Evolutionary conservation across 2,329 filamentous ascomycete genomes (phyloP).

Genomic region (Balansia obtecta): DNA sequence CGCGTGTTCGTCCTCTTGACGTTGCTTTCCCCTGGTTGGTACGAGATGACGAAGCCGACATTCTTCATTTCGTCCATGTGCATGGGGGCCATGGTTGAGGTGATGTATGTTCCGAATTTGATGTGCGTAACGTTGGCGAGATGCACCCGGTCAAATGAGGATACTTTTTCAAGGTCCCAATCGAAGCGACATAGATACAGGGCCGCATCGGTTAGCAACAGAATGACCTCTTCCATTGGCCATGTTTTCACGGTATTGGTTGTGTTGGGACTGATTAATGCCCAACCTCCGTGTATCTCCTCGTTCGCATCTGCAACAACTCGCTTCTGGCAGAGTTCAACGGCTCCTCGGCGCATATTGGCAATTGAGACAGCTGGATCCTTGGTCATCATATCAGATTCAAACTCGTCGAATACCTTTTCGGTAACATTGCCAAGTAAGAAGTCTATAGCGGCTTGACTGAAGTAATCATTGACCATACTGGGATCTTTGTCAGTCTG

Average conservation of each 20-base stretch:
- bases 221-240: conserved; percentile 77
- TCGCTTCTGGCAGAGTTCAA: conserved; percentile 77
- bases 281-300: conserved; percentile 83
- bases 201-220: conserved; percentile 74
- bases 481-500: conserved; percentile 36
- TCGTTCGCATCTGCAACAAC: conserved; percentile 76
- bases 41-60: conserved; percentile 71
- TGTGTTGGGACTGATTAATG: conserved; percentile 62
- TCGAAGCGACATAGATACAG: conserved; percentile 87
- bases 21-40: conserved; percentile 58
- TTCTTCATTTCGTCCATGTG: conserved; percentile 72
- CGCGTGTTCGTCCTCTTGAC: conserved; percentile 74
- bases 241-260: conserved; percentile 57
- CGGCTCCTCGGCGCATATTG: conserved; percentile 75
- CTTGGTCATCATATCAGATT: conserved; percentile 81
- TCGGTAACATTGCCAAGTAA: conserved; percentile 78
- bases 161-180: conserved; percentile 90
- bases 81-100: conserved; percentile 65
- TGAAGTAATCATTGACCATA: conserved; percentile 96
- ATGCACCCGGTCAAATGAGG: conserved; percentile 77
- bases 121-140: conserved; percentile 62
- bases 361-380: conserved; percentile 82
- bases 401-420: conserved; percentile 85
- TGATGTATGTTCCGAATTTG: conserved; percentile 78
- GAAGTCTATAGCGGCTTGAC: conserved; percentile 90